A percentile compares a stretch with the other conserved stretches of the same genome.
Conservation (phyloP, 148 eudicot genomes). For the Amaranthus cruentus region DNA sequence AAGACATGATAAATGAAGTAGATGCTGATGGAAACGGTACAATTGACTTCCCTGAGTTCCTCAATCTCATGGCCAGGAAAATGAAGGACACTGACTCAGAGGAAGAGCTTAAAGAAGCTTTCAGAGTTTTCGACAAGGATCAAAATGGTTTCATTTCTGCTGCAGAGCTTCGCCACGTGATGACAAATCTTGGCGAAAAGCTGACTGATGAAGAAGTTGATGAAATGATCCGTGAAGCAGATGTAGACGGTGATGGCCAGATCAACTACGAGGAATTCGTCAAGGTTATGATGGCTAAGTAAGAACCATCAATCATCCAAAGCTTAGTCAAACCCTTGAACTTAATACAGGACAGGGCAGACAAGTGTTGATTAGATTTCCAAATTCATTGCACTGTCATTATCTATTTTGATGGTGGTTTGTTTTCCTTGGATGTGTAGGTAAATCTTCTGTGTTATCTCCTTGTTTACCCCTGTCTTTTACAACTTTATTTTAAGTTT, state of each 20-base stretch:
- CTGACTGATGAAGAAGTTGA: constrained; percentile 42
- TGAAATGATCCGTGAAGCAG: constrained; percentile 49
- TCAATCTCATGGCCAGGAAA: constrained; percentile 42
- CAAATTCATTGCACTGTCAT: constrained; percentile 26
- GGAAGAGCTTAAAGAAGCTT: constrained; percentile 42
- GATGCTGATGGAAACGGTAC: constrained; percentile 43
- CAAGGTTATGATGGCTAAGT: constrained; percentile 49
- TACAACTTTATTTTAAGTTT: constrained; percentile 10
- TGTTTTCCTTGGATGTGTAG: constrained; percentile 22
- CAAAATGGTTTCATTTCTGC: constrained; percentile 47
- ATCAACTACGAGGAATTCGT: constrained; percentile 44
- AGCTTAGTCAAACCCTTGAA: constrained; percentile 7
- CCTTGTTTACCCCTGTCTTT: constrained; percentile 15
- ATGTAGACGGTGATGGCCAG: constrained; percentile 46
- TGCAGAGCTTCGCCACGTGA: constrained; percentile 42
- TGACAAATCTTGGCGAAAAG: constrained; percentile 45
- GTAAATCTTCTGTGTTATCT: constrained; percentile 19
- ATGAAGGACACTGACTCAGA: constrained; percentile 44
- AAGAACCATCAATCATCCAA: constrained; percentile 10
- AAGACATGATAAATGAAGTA: constrained; percentile 44
- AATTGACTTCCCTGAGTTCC: constrained; percentile 36
- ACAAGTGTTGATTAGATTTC: constrained; percentile 24
- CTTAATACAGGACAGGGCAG: constrained; percentile 22
- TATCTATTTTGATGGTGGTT: constrained; percentile 7
- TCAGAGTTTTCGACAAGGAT: constrained; percentile 46